These are phyloP conservation scores for Chenopodium quinoa DNA, from an alignment of 148 eudicot species.

Conservation along the genomic window DNA sequence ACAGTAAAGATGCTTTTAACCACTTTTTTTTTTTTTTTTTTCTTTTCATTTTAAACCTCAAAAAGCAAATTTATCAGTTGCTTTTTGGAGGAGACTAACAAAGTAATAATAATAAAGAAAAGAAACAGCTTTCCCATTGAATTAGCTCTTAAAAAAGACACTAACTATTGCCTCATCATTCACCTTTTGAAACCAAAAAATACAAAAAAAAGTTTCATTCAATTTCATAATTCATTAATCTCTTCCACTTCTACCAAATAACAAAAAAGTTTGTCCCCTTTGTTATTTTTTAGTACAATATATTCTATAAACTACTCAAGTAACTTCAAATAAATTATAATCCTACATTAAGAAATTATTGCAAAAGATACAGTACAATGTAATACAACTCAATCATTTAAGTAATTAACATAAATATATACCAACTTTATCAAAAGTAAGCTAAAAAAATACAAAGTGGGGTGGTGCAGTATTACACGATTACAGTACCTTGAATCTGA, in stretches of 20 bases:
- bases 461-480: background rate
- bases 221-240: constrained; percentile 14
- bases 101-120: background rate
- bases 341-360: background rate
- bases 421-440: constrained; percentile 25
- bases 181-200: background rate
- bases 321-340: background rate
- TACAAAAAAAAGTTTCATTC: background rate
- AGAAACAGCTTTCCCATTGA: background rate
- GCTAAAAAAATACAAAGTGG: constrained; percentile 14
- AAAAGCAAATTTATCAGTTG: background rate
- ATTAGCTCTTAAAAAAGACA: background rate
- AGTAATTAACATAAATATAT: constrained; percentile 15
- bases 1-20: constrained; percentile 1
- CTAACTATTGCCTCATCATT: constrained; percentile 22
- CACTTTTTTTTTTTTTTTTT: background rate
- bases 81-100: constrained; percentile 11
- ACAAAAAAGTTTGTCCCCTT: background rate
- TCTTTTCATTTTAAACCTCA: background rate
- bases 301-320: background rate
- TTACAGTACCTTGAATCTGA: background rate
- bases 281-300: background rate
- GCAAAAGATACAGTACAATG: background rate
- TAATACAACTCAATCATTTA: constrained; percentile 4
- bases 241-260: constrained; percentile 6